Conservation (phyloP, 2,329 filamentous ascomycete genomes). For the Diaporthe vaccinii region DNA sequence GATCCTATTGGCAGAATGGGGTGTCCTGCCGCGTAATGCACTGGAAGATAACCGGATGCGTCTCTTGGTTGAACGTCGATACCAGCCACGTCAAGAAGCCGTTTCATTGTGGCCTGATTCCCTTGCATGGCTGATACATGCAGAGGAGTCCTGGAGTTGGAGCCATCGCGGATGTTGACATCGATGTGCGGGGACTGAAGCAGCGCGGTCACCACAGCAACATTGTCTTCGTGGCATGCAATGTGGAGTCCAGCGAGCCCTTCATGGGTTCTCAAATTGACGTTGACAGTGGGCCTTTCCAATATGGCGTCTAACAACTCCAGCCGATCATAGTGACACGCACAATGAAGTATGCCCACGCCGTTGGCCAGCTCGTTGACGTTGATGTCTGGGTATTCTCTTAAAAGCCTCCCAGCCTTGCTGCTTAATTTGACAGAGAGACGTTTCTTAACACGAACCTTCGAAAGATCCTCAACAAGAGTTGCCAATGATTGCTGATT, state of each 20-base stretch:
- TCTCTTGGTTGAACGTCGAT: not conserved
- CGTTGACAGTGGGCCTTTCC: not conserved
- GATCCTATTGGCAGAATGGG: not conserved
- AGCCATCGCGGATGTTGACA: not conserved
- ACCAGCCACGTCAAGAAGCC: not conserved
- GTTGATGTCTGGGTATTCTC: not conserved
- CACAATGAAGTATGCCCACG: not conserved
- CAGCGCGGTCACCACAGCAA: not conserved
- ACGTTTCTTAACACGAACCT: not conserved
- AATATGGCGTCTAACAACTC: not conserved
- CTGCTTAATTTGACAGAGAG: not conserved
- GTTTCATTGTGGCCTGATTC: no score
- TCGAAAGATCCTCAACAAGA: not conserved
- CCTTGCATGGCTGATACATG: not conserved
- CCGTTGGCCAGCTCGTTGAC: not conserved
- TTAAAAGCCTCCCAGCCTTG: not conserved
- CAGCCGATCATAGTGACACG: not conserved
- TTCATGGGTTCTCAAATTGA: not conserved
- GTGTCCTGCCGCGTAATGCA: not conserved
- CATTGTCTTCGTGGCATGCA: not conserved
- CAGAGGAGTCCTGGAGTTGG: not conserved
- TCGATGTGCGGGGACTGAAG: slow-evolving; percentile 2
- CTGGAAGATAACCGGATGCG: not conserved
- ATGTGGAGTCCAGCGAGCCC: not conserved
- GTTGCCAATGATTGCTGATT: not conserved